Conservation (phyloP, 1,284 basidiomycete genomes). For the Malassezia dermatis region DNA sequence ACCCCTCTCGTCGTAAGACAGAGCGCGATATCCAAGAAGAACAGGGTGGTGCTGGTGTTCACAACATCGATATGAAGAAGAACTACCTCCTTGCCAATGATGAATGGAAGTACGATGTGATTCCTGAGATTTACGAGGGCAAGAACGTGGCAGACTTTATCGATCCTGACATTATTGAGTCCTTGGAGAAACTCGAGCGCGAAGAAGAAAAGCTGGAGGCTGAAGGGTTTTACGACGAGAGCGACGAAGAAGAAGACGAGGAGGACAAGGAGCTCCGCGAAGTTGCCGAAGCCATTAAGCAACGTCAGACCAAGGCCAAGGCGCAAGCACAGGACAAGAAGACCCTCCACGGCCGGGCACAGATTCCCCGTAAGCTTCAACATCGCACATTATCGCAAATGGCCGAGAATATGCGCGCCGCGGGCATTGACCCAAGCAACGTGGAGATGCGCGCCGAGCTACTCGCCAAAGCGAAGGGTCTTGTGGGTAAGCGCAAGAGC, state of each 20-base stretch:
- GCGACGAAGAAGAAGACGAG: conserved; percentile 68
- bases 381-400: conserved; percentile 79
- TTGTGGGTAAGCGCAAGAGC: conserved; percentile 57
- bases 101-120: conserved; percentile 89
- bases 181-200: conserved; percentile 88
- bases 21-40: conserved; percentile 45
- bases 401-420: conserved; percentile 66
- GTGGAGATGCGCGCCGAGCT: conserved; percentile 77
- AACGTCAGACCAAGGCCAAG: conserved; percentile 60
- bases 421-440: conserved; percentile 76
- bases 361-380: conserved; percentile 63
- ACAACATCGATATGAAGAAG: conserved; percentile 53
- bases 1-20: conserved; percentile 35
- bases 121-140: conserved; percentile 93
- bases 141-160: conserved; percentile 99
- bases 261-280: conserved; percentile 75
- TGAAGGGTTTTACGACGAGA: conserved; percentile 87
- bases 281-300: conserved; percentile 58
- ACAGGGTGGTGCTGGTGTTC: conserved; percentile 45
- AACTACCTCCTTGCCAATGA: conserved; percentile 80
- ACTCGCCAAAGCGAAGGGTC: conserved; percentile 65
- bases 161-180: conserved; percentile 94
- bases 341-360: conserved; percentile 74
- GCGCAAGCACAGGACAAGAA: conserved; percentile 74
- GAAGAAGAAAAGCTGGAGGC: conserved; percentile 88